These are phyloP conservation scores for Penicillium silybi DNA, from an alignment of 495 filamentous ascomycete species.

Conservation along the genomic window DNA sequence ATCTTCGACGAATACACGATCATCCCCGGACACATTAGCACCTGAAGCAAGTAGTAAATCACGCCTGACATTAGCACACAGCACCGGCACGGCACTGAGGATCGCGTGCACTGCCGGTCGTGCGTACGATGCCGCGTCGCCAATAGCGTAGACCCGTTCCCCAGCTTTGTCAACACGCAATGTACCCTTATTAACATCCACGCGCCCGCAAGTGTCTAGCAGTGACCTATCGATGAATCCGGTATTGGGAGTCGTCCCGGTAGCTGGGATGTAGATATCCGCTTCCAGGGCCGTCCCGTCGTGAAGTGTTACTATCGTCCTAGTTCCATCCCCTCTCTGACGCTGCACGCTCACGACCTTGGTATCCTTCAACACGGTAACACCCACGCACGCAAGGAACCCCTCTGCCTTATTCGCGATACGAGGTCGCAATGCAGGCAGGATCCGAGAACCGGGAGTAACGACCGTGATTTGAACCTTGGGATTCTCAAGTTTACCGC, in stretches of 20 bases:
- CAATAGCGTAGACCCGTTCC: slow-evolving; percentile 43
- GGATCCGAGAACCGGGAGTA: slow-evolving; percentile 37
- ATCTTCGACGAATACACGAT: slow-evolving; percentile 25
- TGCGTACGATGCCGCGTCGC: slow-evolving; percentile 35
- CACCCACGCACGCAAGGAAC: slow-evolving; percentile 40
- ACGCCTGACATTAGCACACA: slow-evolving; percentile 43
- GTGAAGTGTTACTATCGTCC: slow-evolving; percentile 28
- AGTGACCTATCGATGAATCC: slow-evolving; percentile 33
- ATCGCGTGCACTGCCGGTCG: slow-evolving; percentile 37
- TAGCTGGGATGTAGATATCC: slow-evolving; percentile 49
- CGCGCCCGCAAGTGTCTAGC: slow-evolving; percentile 31
- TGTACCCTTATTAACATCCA: slow-evolving; percentile 38
- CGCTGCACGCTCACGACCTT: slow-evolving; percentile 19
- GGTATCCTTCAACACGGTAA: slow-evolving; percentile 38
- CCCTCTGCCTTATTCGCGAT: slow-evolving; percentile 37
- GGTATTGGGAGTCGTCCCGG: slow-evolving; percentile 44
- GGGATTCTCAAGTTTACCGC: slow-evolving; percentile 20
- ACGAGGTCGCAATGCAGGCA: slow-evolving; percentile 37
- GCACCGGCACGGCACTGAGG: slow-evolving; percentile 33
- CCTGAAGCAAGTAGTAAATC: slow-evolving; percentile 26
- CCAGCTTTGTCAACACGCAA: slow-evolving; percentile 48
- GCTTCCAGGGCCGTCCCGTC: slow-evolving; percentile 34
- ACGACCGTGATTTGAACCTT: slow-evolving; percentile 45
- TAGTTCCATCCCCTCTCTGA: slow-evolving; percentile 23
- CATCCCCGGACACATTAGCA: slow-evolving; percentile 3